Base-by-base conservation (phyloP, 768 basidiomycete species). In the Lyophyllum atratum region DNA sequence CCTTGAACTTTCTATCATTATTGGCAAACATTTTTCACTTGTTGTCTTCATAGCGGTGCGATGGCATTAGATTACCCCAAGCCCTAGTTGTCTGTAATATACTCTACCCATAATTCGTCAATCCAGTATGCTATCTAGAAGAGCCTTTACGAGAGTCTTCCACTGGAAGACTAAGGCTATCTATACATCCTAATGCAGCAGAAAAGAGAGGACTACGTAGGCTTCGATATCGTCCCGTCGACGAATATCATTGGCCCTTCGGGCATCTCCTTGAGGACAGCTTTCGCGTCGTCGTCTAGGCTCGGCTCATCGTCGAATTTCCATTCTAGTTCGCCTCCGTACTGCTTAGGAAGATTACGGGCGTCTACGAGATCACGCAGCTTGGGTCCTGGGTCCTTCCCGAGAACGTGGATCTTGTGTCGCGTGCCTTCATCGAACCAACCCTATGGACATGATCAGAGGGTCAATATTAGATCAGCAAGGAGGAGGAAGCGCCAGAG, bases 351-450 rank as follows among this genome's bases (percentile, higher is more conserved):
- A 19, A 95, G 75, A 55, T 82, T 68, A 39, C 72, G 57, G 2
- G 64, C 62, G 48, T 80, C 60, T 15, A 83, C 68, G 40, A 90
- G 74, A 15, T 77, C 74, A 12, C 76, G 72, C 2, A 93, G 78
- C 2, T 75, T 71, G 1, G 76, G 66, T 4, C 81, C 82, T 3
- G 83, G 81, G 54, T 87, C 81, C 54, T 78, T 82, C 2, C 86
- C 85, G 9, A 93, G 75, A 31, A 95, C 79, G 64, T 87, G 83
- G 29, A 95, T 86, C 75, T 94, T 94, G 57, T 79, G 79, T 17
- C 86, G 82, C 12, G 90, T 92, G 42, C 82, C 84, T 67, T 88
- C 86, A 66, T 93, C 92, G 68, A 92, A 92, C 86, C 87, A 91
- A 25, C 79, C 82, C 84, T 89, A 62, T 7, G 29, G n/a, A 26